Percentiles rank a stretch among this genome's conserved stretches.
Evolutionary conservation across 768 basidiomycete species (phyloP).

Genomic region (Mycena sanguinolenta): DNA sequence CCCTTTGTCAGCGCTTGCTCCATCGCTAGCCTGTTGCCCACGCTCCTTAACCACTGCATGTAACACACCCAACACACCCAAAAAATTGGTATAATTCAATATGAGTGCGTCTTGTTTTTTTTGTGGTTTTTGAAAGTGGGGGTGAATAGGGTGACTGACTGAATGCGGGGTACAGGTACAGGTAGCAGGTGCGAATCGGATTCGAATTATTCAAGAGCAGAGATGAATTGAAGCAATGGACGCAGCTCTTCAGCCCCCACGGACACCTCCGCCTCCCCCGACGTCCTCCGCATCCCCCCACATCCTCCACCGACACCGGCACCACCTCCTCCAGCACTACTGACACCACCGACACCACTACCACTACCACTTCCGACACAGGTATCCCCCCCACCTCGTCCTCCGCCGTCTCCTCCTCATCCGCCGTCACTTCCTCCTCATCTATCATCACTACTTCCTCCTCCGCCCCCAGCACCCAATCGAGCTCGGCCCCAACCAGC

Average conservation of each 20-base stretch:
- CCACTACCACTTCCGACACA: background rate
- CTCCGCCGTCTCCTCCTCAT: background rate
- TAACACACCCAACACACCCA: slow-evolving; percentile 14
- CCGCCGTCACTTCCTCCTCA: background rate
- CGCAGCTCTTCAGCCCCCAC: background rate
- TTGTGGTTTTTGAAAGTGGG: too few species aligned
- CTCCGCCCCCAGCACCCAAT: background rate
- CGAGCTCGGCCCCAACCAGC: background rate
- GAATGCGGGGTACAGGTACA: background rate
- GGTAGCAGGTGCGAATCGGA: too few species aligned
- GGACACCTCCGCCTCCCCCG: background rate
- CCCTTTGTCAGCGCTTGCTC: slow-evolving; percentile 1
- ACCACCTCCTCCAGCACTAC: background rate
- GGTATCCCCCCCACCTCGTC: background rate
- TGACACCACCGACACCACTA: background rate
- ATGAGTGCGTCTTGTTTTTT: background rate
- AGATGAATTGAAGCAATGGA: too few species aligned
- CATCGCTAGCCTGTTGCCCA: slow-evolving; percentile 11
- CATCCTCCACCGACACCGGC: too few species aligned
- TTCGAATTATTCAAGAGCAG: too few species aligned
- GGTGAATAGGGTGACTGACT: background rate
- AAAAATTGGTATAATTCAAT: background rate
- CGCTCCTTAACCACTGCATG: slow-evolving; percentile 34
- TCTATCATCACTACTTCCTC: too few species aligned
- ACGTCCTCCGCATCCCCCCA: too few species aligned